Evolutionary conservation across 225 moss, liverwort and hornwort genomes (phyloP).

Genomic region (Bryum argenteum): DNA sequence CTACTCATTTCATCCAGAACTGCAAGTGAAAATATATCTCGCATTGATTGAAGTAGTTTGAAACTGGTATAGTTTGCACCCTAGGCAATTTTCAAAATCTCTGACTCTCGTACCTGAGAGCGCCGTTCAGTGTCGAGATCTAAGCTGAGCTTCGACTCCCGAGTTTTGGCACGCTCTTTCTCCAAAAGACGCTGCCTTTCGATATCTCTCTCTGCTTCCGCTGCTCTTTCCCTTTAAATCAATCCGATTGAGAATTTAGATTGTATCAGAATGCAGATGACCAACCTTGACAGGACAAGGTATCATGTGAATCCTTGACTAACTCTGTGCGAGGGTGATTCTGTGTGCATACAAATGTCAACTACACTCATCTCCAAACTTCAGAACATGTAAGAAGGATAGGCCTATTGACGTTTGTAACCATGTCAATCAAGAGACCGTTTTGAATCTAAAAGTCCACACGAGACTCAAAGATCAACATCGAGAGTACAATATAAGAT

Average conservation of each 20-base stretch:
- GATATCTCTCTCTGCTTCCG: conserved; percentile 79
- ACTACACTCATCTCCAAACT: neutral
- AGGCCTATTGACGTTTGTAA: neutral
- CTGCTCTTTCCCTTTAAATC: conserved; percentile 67
- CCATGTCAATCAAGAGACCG: neutral
- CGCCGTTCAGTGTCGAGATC: conserved; percentile 86
- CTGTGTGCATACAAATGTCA: neutral
- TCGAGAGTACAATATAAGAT: neutral
- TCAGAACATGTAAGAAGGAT: neutral
- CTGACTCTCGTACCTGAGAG: conserved; percentile 55
- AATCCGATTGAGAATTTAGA: conserved; percentile 10
- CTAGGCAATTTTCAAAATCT: neutral
- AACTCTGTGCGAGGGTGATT: neutral
- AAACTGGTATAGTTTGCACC: neutral
- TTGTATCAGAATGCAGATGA: too few species aligned
- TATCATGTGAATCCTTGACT: neutral
- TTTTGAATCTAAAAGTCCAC: neutral
- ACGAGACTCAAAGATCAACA: conserved; percentile 9
- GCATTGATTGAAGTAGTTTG: neutral
- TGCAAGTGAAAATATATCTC: neutral
- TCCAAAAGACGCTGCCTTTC: conserved; percentile 80
- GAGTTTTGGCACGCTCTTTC: conserved; percentile 89
- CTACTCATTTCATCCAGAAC: neutral
- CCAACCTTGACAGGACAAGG: neutral
- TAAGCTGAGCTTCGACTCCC: conserved; percentile 72